Conservation (phyloP, 306 rosid species). For the Castanospermum australe region DNA sequence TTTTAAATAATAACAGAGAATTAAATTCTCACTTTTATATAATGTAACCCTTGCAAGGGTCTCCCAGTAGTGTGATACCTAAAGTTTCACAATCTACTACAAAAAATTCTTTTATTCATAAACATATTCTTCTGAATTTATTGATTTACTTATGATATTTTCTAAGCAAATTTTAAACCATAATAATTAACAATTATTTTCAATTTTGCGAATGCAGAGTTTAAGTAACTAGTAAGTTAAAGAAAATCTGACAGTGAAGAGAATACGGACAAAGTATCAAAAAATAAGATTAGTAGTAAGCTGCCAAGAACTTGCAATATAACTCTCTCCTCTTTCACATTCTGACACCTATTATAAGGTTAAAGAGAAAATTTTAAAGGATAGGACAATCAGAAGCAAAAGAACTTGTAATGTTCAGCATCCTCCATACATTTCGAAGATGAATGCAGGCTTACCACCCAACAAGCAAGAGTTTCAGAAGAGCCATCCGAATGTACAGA, state of each 20-base stretch:
- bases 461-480: constrained; percentile 73
- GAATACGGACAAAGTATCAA: background rate
- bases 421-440: constrained; percentile 27
- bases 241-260: background rate
- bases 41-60: background rate
- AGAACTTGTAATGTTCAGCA: constrained; percentile 10
- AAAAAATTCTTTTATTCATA: too few relatives aligned
- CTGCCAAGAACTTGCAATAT: background rate
- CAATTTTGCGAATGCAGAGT: background rate
- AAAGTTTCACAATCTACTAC: background rate
- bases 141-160: too few relatives aligned
- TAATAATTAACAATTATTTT: background rate
- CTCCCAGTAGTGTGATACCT: background rate
- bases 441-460: constrained; percentile 62
- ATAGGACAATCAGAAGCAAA: constrained; percentile 7
- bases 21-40: background rate
- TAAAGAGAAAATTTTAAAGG: background rate
- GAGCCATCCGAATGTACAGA: constrained; percentile 81
- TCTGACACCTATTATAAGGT: background rate
- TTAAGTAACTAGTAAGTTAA: background rate
- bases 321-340: background rate
- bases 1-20: background rate
- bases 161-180: background rate
- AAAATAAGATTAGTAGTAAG: background rate
- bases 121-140: too few relatives aligned